These are phyloP conservation scores for Cladosporium sp. DNA, from an alignment of 2,329 filamentous ascomycete species.

Conservation along the genomic window DNA sequence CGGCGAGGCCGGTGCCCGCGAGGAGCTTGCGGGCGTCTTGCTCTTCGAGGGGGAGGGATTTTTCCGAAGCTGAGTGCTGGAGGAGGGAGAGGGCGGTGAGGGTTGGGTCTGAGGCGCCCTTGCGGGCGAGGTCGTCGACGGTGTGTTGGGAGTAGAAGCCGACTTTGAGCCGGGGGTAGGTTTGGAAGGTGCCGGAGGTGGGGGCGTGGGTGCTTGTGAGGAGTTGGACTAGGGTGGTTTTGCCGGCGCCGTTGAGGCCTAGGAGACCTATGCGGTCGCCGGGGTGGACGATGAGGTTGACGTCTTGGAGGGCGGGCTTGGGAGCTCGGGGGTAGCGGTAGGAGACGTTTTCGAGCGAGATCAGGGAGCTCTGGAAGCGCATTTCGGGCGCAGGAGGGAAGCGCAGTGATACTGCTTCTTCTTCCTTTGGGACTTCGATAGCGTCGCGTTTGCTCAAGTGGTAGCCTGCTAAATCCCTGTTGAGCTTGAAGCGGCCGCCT, in stretches of 20 bases:
- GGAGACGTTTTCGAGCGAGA: slow-evolving; percentile 63
- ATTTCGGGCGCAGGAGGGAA: slow-evolving; percentile 50
- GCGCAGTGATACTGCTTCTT: slow-evolving; percentile 28
- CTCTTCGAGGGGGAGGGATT: slow-evolving; percentile 40
- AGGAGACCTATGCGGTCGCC: slow-evolving; percentile 70
- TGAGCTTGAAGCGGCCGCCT: slow-evolving; percentile 74
- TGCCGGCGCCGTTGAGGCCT: slow-evolving; percentile 75
- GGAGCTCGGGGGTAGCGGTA: slow-evolving; percentile 53
- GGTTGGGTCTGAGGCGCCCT: slow-evolving; percentile 28
- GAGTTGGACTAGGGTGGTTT: slow-evolving; percentile 69
- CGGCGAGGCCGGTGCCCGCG: slow-evolving; percentile 62
- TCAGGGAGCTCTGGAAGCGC: slow-evolving; percentile 66
- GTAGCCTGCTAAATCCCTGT: slow-evolving; percentile 62
- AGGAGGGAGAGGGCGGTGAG: slow-evolving; percentile 61
- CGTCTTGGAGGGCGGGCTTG: slow-evolving; percentile 51
- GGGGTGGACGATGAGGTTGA: slow-evolving; percentile 63
- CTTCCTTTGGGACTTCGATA: slow-evolving; percentile 62
- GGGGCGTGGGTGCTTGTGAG: slow-evolving; percentile 57
- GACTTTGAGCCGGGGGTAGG: slow-evolving; percentile 62
- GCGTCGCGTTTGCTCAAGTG: slow-evolving; percentile 55
- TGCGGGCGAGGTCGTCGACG: slow-evolving; percentile 57
- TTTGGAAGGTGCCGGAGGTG: slow-evolving; percentile 54
- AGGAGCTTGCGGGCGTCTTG: slow-evolving; percentile 62
- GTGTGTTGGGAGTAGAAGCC: slow-evolving; percentile 78
- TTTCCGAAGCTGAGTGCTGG: background rate